Conservation (phyloP, 768 basidiomycete species). For the Boletus speciosus region DNA sequence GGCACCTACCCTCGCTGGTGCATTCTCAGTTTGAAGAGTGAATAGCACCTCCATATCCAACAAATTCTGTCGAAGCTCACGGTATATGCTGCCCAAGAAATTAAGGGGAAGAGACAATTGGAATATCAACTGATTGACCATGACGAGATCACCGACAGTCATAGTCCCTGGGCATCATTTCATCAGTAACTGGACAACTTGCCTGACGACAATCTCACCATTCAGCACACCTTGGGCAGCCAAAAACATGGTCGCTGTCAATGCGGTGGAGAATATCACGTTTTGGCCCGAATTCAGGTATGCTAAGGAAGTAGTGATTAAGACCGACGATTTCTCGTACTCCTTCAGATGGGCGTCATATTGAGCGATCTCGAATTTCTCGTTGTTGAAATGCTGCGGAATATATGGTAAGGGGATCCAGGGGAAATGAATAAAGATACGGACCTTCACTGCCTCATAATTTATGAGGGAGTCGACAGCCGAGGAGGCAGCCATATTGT, state of each 20-base stretch:
- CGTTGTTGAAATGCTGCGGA: conserved; percentile 93
- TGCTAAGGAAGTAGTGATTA: conserved; percentile 92
- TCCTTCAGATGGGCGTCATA: conserved; percentile 85
- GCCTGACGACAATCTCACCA: conserved; percentile 41
- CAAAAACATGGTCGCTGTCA: conserved; percentile 94
- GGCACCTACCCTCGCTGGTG: conserved; percentile 53
- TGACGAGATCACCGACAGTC: conserved; percentile 97
- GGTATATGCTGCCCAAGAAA: conserved; percentile 95
- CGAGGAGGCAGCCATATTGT: conserved; percentile 92
- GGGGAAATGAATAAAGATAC: conserved; percentile 2
- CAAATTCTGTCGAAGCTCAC: conserved; percentile 92
- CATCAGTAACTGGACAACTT: not conserved
- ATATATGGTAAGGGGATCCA: not conserved
- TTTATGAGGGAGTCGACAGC: conserved; percentile 97
- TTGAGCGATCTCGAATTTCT: conserved; percentile 82
- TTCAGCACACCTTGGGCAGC: conserved; percentile 93
- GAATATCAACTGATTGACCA: conserved; percentile 99
- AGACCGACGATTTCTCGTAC: conserved; percentile 90
- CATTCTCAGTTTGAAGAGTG: conserved; percentile 81
- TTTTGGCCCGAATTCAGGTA: conserved; percentile 96
- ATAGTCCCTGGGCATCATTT: conserved; percentile 66
- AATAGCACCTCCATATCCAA: conserved; percentile 97
- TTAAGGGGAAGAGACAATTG: conserved; percentile 95
- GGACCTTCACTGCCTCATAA: conserved; percentile 96
- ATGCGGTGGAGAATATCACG: conserved; percentile 89